Evolutionary conservation across 2,329 filamentous ascomycete species (phyloP), one percentile per base, ranked within the genome.

Genomic region (Nemania bipapillata): DNA sequence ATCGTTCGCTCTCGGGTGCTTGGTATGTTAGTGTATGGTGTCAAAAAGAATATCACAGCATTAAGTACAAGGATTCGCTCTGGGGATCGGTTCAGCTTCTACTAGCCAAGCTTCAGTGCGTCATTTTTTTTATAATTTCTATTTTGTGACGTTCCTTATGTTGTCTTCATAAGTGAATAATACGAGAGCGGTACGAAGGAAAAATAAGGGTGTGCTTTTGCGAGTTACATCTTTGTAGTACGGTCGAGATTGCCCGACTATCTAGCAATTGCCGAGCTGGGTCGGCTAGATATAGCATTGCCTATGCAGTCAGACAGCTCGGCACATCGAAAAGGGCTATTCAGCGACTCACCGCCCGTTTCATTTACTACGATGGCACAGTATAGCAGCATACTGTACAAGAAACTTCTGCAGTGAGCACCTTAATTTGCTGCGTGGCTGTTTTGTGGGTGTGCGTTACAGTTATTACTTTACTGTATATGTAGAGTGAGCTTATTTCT

Each of bases 351-450:
- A 69, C 67, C 67, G 63, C 67, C 62, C 66, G 57, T 61, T 54
- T 49, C 22, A 42, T 40, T 59, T 52, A 45, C 45, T 40, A 42
- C 53, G 20, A 50, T 50, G 20, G 12, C 22, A 50, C 47, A 26
- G 20, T 50, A 50, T 11, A 9, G 22, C 7, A 17, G 4, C 15
- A 45, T 20, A 40, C 47, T n/a, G 30, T 22, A 37, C 22, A 17
- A 57, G 30, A 37, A 47, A 26, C 53, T 8, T 62, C 63, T 64
- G 67, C 68, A 70, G 68, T 70, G 64, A 67, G 68, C 68, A 69
- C 67, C 65, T 63, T 69, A 67, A 66, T 63, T 53, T 52, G 32
- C 59, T 28, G 42, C 45, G 37, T 56, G 28, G 47, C 47, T 30
- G 12, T 30, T 50, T 40, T 6, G 15, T 24, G 12, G 26, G 40